These are phyloP conservation scores for Linderina pennispora DNA, from an alignment of 192 early-diverging fungal genomes.

Conservation along the genomic window DNA sequence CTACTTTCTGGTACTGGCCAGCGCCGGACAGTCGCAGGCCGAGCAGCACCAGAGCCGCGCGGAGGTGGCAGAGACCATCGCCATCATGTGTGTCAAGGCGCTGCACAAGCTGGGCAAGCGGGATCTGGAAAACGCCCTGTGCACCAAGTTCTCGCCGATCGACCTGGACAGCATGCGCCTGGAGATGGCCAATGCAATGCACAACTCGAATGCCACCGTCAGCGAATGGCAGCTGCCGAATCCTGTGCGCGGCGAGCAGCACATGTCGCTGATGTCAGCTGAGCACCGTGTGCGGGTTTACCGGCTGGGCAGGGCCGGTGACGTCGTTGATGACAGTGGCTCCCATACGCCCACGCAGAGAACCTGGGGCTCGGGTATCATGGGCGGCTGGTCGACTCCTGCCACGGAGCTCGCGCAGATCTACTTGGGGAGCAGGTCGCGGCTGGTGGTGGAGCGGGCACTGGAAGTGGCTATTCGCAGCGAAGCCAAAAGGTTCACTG, in stretches of 20 bases:
- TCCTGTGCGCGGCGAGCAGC: conserved; percentile 13
- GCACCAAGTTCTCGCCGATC: conserved; percentile 32
- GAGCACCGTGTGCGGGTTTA: conserved; percentile 39
- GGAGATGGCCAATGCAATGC: not conserved
- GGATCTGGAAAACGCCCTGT: conserved; percentile 20
- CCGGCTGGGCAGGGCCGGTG: conserved; percentile 22
- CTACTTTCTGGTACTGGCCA: conserved; percentile 29
- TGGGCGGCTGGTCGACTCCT: conserved; percentile 9
- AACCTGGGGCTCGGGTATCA: not conserved
- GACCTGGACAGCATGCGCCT: conserved; percentile 16
- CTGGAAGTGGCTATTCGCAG: conserved; percentile 31
- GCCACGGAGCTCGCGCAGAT: conserved; percentile 11
- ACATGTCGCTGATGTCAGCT: conserved; percentile 32
- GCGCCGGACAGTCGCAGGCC: conserved; percentile 34
- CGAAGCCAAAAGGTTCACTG: conserved; percentile 36
- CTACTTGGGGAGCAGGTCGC: conserved; percentile 25
- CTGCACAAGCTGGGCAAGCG: conserved; percentile 22
- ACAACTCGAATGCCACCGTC: not conserved
- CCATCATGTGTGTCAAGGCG: conserved; percentile 33
- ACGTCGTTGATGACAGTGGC: conserved; percentile 6
- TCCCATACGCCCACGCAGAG: conserved; percentile 2
- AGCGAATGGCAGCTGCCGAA: not conserved
- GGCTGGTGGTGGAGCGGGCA: conserved; percentile 18
- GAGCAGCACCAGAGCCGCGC: conserved; percentile 37
- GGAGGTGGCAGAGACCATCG: conserved; percentile 30